Base-by-base conservation (phyloP, 495 filamentous ascomycete species). In the Hypoxylon crocopeplum region DNA sequence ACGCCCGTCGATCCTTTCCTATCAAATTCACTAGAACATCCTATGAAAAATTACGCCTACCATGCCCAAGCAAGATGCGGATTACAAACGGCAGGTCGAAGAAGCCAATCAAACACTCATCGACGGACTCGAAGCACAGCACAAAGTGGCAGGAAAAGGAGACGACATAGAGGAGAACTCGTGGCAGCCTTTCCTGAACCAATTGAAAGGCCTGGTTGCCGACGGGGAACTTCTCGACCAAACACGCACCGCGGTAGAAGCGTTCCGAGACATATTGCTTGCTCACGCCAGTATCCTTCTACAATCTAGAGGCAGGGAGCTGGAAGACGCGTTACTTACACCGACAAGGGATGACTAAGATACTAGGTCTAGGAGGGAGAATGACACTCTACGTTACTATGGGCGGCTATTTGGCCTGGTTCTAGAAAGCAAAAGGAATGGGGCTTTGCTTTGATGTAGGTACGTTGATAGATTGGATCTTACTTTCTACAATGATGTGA, bases 111-210 rank as follows among this genome's bases (percentile, higher is more conserved):
- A 56, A 21, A 51, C 46, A 16, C 17, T 58, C 15, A 5, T 58
- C 32, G 44, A 56, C 10, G 44, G 53, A 1, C 55, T 58, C 30
- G 37, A 32, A 7, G 38, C 38, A 22, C 47, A 58, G 20, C 21
- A 44, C 7, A 44, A 50, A 16, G 55, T 58, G 0, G 46, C 55
- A 0, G 32, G 24, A 1, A 50, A 13, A 15, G 46, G 55, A 27
- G 46, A 51, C 0, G 46, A 58, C 19, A 15, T 56, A 4, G 44
- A 42, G 25, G 46, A 51, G 34, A 30, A 38, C 32, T 58, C 38
- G 20, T 51, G 46, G 55, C 11, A 50, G 12, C 39, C 55, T 16
- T 58, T 58, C 32, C 15, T 51, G 32, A 58, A 45, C 15, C 54
- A 57, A 11, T 16, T 57, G 21, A 24, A 30, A 19, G 54, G 44